These are phyloP conservation scores for Apiotrichum laibachii DNA, from an alignment of 1,284 basidiomycete species.

Conservation along the genomic window DNA sequence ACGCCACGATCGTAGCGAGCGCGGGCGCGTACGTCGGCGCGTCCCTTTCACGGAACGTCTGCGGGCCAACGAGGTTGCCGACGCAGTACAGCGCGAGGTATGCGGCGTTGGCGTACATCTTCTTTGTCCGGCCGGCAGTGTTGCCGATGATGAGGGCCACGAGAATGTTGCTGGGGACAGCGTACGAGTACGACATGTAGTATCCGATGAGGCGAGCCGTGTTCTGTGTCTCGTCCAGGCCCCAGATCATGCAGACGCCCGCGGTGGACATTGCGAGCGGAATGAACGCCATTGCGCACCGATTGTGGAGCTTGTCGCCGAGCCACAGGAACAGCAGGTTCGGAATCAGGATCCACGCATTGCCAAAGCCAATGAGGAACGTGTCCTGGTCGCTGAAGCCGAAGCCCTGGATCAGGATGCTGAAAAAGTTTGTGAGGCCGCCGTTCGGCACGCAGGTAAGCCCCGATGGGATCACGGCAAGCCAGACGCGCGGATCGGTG, in stretches of 20 bases:
- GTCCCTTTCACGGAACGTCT: slow-evolving; percentile 20
- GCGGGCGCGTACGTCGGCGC: slow-evolving; percentile 8
- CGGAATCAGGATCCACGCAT: neutral
- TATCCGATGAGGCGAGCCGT: slow-evolving; percentile 18
- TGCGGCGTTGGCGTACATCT: slow-evolving; percentile 23
- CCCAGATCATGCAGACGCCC: slow-evolving; percentile 13
- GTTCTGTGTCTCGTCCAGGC: slow-evolving; percentile 15
- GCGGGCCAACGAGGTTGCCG: slow-evolving; percentile 31
- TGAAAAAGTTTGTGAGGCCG: slow-evolving; percentile 19
- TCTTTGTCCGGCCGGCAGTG: slow-evolving; percentile 23
- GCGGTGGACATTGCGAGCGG: too few species aligned
- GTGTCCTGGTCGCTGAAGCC: slow-evolving; percentile 28
- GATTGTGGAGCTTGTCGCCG: slow-evolving; percentile 5
- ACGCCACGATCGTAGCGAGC: slow-evolving; percentile 1
- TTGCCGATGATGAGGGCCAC: slow-evolving; percentile 13
- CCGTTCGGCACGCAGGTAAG: slow-evolving; percentile 24
- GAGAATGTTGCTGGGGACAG: slow-evolving; percentile 8
- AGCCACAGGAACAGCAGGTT: slow-evolving; percentile 2
- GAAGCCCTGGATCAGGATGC: slow-evolving; percentile 23
- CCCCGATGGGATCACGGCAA: slow-evolving; percentile 17
- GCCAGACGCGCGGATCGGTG: slow-evolving; percentile 24
- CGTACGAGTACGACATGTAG: slow-evolving; percentile 17
- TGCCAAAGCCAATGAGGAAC: slow-evolving; percentile 26
- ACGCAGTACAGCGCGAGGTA: slow-evolving; percentile 27
- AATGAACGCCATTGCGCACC: too few species aligned